Percentiles rank a stretch among this genome's conserved stretches.
phyloP scores from a whole-genome alignment of 352 stramenopile species.

The Phytophthora capsici region DNA sequence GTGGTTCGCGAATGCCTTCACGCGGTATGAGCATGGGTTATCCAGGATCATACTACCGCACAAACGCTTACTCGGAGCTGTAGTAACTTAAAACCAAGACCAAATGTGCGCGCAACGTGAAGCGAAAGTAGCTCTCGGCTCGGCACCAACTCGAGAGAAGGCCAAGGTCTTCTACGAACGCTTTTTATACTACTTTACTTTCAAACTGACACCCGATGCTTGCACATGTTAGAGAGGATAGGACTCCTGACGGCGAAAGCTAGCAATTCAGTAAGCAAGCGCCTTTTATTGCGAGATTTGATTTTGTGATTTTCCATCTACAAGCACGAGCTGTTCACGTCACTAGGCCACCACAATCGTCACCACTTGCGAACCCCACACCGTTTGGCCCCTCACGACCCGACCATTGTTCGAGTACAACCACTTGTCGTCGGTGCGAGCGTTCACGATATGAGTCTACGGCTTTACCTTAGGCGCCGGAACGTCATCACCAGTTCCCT shows the following conservation, averaged over 20 bases:
- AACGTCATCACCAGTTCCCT: conserved; percentile 42
- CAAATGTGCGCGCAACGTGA: conserved; percentile 18
- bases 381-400: conserved; percentile 56
- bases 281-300: conserved; percentile 12
- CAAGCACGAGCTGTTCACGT: not conserved
- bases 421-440: conserved; percentile 66
- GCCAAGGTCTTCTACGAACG: conserved; percentile 9
- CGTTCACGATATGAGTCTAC: conserved; percentile 80
- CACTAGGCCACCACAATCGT: conserved; percentile 33
- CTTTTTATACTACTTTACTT: conserved; percentile 23
- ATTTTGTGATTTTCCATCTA: not conserved
- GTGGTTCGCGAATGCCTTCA: conserved; percentile 26
- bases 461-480: conserved; percentile 57
- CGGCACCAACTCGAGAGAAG: conserved; percentile 19
- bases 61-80: conserved; percentile 62
- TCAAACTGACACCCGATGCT: conserved; percentile 11
- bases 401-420: conserved; percentile 59
- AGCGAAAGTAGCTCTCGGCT: conserved; percentile 30
- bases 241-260: conserved; percentile 7
- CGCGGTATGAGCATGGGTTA: conserved; percentile 58
- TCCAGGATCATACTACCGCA: conserved; percentile 60
- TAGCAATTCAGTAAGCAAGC: conserved; percentile 13
- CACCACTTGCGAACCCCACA: conserved; percentile 51
- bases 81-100: conserved; percentile 44
- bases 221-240: conserved; percentile 21